A percentile compares a stretch with the other conserved stretches of the same genome.
Conservation (phyloP, 208 protist species). For the Leishmania amazonensis region DNA sequence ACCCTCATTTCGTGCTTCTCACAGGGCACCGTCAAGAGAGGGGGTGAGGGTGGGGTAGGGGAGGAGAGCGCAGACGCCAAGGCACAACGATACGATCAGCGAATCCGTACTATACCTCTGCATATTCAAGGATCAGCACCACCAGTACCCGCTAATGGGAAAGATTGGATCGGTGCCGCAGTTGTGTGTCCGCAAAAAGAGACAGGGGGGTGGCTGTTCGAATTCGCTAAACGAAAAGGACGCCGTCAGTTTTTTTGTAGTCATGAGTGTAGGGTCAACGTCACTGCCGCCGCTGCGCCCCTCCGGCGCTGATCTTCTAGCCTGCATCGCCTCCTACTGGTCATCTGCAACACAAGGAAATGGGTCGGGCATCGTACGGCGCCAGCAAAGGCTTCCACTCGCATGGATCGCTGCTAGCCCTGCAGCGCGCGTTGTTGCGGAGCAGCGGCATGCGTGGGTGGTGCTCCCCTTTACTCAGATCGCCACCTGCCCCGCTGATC, state of each 20-base stretch:
- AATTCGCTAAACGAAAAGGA: background rate
- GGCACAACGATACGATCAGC: background rate
- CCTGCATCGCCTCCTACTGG: constrained; percentile 30
- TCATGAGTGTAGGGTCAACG: background rate
- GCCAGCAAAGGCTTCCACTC: constrained; percentile 35
- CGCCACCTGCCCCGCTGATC: background rate
- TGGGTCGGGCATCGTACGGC: background rate
- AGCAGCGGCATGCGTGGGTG: constrained; percentile 39
- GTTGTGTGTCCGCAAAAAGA: background rate
- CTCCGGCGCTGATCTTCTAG: background rate
- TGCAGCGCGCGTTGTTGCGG: constrained; percentile 40
- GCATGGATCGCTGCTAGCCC: constrained; percentile 47
- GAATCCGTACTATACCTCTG: background rate
- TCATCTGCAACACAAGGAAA: constrained; percentile 2
- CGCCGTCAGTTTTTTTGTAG: background rate
- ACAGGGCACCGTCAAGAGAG: background rate
- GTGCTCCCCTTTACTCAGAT: constrained; percentile 36
- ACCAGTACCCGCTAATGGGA: background rate
- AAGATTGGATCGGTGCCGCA: background rate
- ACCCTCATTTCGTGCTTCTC: background rate
- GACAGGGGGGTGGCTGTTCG: too few relatives aligned
- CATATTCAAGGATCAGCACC: background rate
- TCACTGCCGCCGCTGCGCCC: background rate
- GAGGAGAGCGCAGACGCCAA: background rate
- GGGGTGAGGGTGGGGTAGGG: too few relatives aligned